Conservation (phyloP, 2,329 filamentous ascomycete genomes). For the Aspergillus brasiliensis region DNA sequence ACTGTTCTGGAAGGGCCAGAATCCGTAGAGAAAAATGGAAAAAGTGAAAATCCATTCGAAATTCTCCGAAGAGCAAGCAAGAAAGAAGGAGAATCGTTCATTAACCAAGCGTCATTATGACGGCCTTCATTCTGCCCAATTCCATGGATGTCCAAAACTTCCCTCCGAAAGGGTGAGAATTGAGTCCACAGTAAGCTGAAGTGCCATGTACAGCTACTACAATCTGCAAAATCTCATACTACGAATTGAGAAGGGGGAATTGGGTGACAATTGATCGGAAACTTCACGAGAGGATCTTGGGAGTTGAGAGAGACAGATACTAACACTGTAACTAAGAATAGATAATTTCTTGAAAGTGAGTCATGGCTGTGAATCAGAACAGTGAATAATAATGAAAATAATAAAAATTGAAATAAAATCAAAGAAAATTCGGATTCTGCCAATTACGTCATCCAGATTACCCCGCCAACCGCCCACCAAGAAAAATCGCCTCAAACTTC, state of each 20-base stretch:
- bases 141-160: background rate
- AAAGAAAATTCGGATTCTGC: slow-evolving; percentile 1
- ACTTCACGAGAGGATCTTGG: too few species aligned
- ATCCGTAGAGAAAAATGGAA: too few species aligned
- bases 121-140: background rate
- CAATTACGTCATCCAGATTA: slow-evolving; percentile 8
- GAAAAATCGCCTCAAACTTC: background rate
- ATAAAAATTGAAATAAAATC: background rate
- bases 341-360: background rate
- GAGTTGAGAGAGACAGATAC: too few species aligned
- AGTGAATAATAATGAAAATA: background rate
- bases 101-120: slow-evolving; percentile 1
- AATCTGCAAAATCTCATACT: too few species aligned
- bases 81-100: background rate
- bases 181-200: background rate
- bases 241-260: too few species aligned
- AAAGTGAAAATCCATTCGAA: background rate
- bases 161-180: background rate
- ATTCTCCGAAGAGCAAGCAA: background rate
- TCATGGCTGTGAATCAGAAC: background rate
- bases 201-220: too few species aligned
- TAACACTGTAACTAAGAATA: too few species aligned
- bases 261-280: too few species aligned
- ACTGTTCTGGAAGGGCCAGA: too few species aligned
- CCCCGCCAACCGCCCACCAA: slow-evolving; percentile 10